These are phyloP conservation scores for Volvox carteri DNA, from an alignment of 163 green algal species.

Conservation along the genomic window DNA sequence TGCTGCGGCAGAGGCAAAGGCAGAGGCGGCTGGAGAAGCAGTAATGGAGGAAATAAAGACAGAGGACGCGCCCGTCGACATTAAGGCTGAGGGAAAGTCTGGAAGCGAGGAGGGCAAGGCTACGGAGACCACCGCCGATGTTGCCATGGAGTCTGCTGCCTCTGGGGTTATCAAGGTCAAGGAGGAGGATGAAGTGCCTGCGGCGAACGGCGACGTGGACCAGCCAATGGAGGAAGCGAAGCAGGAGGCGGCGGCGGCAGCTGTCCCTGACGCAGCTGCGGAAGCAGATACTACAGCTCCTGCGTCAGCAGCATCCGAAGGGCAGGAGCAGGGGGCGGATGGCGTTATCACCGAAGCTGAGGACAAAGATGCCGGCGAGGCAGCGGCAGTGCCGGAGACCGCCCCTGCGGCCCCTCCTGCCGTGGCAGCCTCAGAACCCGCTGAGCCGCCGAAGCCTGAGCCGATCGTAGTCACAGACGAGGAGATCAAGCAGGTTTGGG, in stretches of 20 bases:
- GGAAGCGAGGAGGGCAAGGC: background rate
- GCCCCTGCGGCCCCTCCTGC: constrained; percentile 19
- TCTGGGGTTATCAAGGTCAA: background rate
- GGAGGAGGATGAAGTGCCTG: background rate
- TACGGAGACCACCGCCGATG: background rate
- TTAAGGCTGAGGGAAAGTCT: background rate
- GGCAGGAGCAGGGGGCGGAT: background rate
- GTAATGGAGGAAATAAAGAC: background rate
- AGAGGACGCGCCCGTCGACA: background rate
- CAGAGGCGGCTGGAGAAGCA: background rate
- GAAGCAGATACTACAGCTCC: background rate
- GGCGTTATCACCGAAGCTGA: background rate
- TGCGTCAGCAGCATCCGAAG: background rate
- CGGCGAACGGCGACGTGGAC: constrained; percentile 19
- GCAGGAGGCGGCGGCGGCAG: background rate
- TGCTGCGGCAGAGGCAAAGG: background rate
- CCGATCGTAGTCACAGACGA: constrained; percentile 59
- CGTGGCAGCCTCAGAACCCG: background rate
- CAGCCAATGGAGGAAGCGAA: constrained; percentile 10
- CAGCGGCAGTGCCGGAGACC: background rate
- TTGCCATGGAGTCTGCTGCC: background rate
- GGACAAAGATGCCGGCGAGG: background rate
- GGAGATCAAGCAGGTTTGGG: constrained; percentile 62
- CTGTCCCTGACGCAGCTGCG: background rate
- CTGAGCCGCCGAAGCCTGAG: background rate